A percentile compares a stretch with the other conserved stretches of the same genome.
These are phyloP conservation scores for Pedinophyceae sp. DNA, from an alignment of 139 green algal genomes.

Conservation along the genomic window DNA sequence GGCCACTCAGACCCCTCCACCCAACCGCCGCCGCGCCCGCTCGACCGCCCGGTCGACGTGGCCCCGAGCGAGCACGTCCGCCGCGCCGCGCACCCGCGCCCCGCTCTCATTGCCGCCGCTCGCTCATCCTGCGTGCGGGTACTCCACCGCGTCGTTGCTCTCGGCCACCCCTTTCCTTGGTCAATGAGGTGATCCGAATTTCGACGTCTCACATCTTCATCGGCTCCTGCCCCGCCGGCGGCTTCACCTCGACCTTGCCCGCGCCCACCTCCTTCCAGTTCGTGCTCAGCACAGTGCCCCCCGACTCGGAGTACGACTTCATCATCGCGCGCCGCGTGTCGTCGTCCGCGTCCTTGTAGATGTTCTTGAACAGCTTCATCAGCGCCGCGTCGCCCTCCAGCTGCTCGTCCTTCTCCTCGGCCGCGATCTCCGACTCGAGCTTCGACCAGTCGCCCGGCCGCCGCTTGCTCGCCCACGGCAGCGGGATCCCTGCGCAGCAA, in stretches of 20 bases:
- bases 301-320: conserved; percentile 76
- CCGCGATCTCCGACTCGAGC: conserved; percentile 40
- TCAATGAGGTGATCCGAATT: too few relatives aligned
- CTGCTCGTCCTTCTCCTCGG: conserved; percentile 68
- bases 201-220: conserved; percentile 31
- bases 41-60: too few relatives aligned
- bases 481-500: not conserved
- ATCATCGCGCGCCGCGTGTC: conserved; percentile 90
- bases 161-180: too few relatives aligned
- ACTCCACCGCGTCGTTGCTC: too few relatives aligned
- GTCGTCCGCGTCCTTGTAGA: conserved; percentile 59
- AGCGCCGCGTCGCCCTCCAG: conserved; percentile 58
- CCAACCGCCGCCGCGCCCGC: too few relatives aligned
- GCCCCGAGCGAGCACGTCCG: too few relatives aligned
- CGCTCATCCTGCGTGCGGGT: too few relatives aligned
- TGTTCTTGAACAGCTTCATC: conserved; percentile 56
- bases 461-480: conserved; percentile 3
- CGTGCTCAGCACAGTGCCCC: conserved; percentile 84
- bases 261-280: conserved; percentile 88
- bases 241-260: conserved; percentile 50
- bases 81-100: too few relatives aligned
- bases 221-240: conserved; percentile 44
- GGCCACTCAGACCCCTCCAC: too few relatives aligned
- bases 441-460: conserved; percentile 44
- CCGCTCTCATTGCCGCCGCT: too few relatives aligned